A percentile compares a stretch with the other conserved stretches of the same genome.
Conservation (phyloP, 108 stramenopile genomes). For the Stephanodiscus triporus region DNA sequence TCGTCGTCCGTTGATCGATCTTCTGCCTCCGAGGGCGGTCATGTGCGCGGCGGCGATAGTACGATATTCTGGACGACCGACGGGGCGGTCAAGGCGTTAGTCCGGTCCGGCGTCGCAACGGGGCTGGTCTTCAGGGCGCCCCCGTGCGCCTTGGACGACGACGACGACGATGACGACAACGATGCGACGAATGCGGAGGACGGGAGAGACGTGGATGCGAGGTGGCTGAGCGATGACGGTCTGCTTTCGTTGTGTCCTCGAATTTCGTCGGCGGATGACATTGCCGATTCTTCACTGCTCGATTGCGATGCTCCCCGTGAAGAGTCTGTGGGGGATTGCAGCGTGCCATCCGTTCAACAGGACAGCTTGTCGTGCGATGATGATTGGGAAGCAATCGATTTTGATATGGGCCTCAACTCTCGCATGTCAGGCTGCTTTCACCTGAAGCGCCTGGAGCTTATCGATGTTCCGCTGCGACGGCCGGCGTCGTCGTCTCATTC, state of each 20-base stretch:
- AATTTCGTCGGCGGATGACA: conserved; percentile 15
- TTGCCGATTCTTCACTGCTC: too few species aligned
- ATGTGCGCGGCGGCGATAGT: neutral
- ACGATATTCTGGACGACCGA: conserved; percentile 12
- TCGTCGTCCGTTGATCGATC: too few species aligned
- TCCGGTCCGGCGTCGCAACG: conserved; percentile 34
- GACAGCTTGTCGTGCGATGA: too few species aligned
- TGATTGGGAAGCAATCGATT: conserved; percentile 40
- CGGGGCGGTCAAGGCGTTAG: conserved; percentile 29
- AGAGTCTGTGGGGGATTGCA: too few species aligned
- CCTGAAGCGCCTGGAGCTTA: conserved; percentile 39
- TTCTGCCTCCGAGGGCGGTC: neutral
- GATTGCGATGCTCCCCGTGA: too few species aligned
- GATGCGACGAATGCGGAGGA: conserved; percentile 3
- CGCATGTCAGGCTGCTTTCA: conserved; percentile 39
- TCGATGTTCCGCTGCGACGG: conserved; percentile 28
- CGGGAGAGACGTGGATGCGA: conserved; percentile 15
- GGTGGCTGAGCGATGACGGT: conserved; percentile 32
- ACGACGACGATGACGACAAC: neutral
- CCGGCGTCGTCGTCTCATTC: neutral
- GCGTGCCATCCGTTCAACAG: too few species aligned
- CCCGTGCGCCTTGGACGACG: neutral
- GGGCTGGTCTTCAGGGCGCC: conserved; percentile 33
- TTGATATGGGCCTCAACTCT: conserved; percentile 22
- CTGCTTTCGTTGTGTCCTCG: conserved; percentile 37